A percentile compares a stretch with the other conserved stretches of the same genome.
Conservation (phyloP, 192 early-diverging fungal genomes). For the Podila clonocystis region DNA sequence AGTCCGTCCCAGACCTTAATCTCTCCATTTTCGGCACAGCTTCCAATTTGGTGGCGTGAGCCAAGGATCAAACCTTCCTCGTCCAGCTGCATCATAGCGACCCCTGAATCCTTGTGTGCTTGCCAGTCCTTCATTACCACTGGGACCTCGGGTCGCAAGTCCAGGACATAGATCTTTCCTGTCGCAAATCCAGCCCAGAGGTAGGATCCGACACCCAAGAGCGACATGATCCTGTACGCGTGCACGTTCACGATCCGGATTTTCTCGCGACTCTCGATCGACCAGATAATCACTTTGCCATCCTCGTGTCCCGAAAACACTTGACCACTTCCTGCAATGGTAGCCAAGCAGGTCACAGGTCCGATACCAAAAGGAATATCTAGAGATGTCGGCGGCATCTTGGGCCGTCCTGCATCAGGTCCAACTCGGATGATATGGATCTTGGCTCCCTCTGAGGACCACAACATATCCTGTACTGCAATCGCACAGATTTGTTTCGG, state of each 20-base stretch:
- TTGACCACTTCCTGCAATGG: slow-evolving; percentile 53
- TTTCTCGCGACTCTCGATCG: slow-evolving; percentile 56
- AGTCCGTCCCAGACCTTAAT: slow-evolving; percentile 85
- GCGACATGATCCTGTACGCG: slow-evolving; percentile 72
- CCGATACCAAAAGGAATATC: slow-evolving; percentile 63
- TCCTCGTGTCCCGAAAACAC: slow-evolving; percentile 83
- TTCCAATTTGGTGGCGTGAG: slow-evolving; percentile 65
- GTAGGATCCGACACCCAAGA: slow-evolving; percentile 70
- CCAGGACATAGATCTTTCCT: slow-evolving; percentile 81
- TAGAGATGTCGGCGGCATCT: slow-evolving; percentile 16
- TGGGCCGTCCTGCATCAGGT: slow-evolving; percentile 38
- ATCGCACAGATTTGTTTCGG: slow-evolving; percentile 59
- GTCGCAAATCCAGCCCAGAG: slow-evolving; percentile 83
- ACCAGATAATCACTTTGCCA: slow-evolving; percentile 81
- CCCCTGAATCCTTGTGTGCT: slow-evolving; percentile 64
- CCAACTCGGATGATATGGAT: slow-evolving; percentile 67
- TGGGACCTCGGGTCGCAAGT: slow-evolving; percentile 64
- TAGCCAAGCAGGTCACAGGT: slow-evolving; percentile 66
- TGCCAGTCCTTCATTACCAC: slow-evolving; percentile 73
- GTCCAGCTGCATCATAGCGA: slow-evolving; percentile 63
- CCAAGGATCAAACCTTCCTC: slow-evolving; percentile 61
- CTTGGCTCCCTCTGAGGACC: slow-evolving; percentile 66
- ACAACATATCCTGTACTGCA: slow-evolving; percentile 62
- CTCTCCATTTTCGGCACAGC: slow-evolving; percentile 67
- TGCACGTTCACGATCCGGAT: slow-evolving; percentile 62